phyloP scores from a whole-genome alignment of 257 asterid species.

The Ilex aquifolium region DNA sequence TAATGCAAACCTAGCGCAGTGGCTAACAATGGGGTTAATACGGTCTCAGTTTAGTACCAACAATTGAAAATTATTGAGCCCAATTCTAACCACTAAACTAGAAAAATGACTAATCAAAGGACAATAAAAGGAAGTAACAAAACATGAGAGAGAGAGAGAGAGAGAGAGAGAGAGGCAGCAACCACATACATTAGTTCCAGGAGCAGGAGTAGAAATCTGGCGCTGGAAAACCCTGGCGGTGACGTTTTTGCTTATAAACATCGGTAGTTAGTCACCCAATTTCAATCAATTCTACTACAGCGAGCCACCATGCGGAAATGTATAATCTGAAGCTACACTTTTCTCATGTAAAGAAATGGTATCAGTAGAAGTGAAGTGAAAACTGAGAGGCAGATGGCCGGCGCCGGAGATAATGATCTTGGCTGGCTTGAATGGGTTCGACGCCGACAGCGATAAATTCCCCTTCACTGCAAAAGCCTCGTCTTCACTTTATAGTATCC shows the following conservation, averaged over 20 bases:
- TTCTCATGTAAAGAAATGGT: no score
- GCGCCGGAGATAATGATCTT: no score
- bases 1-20: no score
- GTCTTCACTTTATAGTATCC: no score
- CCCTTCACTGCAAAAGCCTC: no score
- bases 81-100: neutral
- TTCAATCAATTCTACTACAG: no score
- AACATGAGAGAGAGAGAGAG: conserved; percentile 3
- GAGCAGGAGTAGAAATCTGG: conserved; percentile 84
- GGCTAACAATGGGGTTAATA: neutral
- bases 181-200: conserved; percentile 76
- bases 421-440: no score
- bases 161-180: neutral
- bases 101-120: neutral
- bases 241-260: conserved; percentile 92
- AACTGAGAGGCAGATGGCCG: no score
- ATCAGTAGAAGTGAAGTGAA: no score
- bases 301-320: no score
- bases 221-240: conserved; percentile 97
- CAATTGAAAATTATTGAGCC: neutral
- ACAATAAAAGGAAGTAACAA: neutral
- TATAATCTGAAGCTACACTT: no score
- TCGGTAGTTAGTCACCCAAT: conserved; percentile 13
- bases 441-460: no score
- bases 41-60: conserved; percentile 9